phyloP scores from a whole-genome alignment of 2,329 filamentous ascomycete genomes.

The Leptosphaerulina australis region DNA sequence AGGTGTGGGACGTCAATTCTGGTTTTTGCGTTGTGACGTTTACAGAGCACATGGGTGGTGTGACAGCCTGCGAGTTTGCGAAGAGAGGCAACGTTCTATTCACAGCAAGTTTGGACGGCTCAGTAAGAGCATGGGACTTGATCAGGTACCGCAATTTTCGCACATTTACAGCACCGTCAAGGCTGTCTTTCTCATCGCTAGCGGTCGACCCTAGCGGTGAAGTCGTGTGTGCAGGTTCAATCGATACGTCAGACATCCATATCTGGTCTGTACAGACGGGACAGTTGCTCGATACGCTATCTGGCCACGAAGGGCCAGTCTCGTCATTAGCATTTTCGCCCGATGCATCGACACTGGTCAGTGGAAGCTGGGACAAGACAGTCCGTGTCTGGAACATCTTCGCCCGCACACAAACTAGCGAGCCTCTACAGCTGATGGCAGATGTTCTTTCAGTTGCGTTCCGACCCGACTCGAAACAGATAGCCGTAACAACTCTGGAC shows the following conservation, averaged over 20 bases:
- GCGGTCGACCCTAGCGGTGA: constrained; percentile 98
- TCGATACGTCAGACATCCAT: constrained; percentile 96
- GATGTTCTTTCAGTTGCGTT: constrained; percentile 88
- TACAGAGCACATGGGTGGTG: constrained; percentile 92
- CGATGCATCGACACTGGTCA: constrained; percentile 81
- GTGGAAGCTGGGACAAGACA: constrained; percentile 95
- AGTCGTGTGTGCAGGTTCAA: constrained; percentile 90
- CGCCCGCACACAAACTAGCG: constrained; percentile 88
- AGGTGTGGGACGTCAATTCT: constrained; percentile 96
- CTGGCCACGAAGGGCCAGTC: constrained; percentile 93
- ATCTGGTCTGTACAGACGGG: constrained; percentile 99
- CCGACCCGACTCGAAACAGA: constrained; percentile 86
- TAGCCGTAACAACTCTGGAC: constrained; percentile 90
- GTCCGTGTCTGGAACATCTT: constrained; percentile 97
- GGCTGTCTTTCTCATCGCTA: constrained; percentile 89
- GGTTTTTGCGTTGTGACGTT: constrained; percentile 99
- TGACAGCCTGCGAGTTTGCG: constrained; percentile 93
- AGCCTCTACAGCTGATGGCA: constrained; percentile 88
- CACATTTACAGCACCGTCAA: constrained; percentile 92
- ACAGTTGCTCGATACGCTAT: constrained; percentile 86
- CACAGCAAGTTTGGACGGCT: constrained; percentile 92
- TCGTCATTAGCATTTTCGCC: constrained; percentile 87
- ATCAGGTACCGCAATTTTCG: constrained; percentile 96
- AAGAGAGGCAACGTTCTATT: constrained; percentile 96
- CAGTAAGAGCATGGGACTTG: constrained; percentile 92